Evolutionary conservation across 73 alveolate genomes (phyloP), one percentile per base, ranked within the genome.

Genomic region (Paramecium caudatum): DNA sequence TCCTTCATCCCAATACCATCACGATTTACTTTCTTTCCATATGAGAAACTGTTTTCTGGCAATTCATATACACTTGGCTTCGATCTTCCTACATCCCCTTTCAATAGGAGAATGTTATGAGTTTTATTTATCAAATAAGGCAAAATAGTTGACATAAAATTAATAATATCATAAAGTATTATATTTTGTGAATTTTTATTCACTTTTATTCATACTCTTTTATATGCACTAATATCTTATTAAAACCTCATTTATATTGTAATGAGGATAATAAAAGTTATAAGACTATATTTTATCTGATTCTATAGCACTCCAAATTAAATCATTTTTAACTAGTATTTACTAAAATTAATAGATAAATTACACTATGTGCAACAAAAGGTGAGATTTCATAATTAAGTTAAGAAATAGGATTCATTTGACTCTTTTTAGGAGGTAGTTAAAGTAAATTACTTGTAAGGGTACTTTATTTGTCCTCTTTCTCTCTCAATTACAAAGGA

Each of bases 1-100:
- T 74, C 88, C 10, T 74, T 74, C 62, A 74, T 74, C 19, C 91
- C 94, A 32, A 90, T 91, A 2, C 80, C 90, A 46, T 90, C 94
- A 63, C 94, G 81, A 19, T 19, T 16, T 16, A 80, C 91, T 62
- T 91, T 90, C 62, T 61, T 92, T 6, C 96, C 96, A 46, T 90
- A 92, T 2, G 84, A 34, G 47, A 62, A 85, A 45, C 36, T 45
- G 15, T 37, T 32, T 12, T 61, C 82, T 12, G 95, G 95, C 8
- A 91, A 47, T 15, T 21, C 78, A 5, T 88, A 23, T 16, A 90
- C 86, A 2, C 87, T 30, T 13, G 95, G 93, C 21, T 85, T 91
- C 7, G 91, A 10, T 47, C 32, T 41, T 13, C 95, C 95, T 4
- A 91, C 91, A 68, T 68, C 93, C 27, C 86, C 95, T 91, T 82